Evolutionary conservation across 2,329 filamentous ascomycete genomes (phyloP).

Genomic region (Podosphaera aphanis): DNA sequence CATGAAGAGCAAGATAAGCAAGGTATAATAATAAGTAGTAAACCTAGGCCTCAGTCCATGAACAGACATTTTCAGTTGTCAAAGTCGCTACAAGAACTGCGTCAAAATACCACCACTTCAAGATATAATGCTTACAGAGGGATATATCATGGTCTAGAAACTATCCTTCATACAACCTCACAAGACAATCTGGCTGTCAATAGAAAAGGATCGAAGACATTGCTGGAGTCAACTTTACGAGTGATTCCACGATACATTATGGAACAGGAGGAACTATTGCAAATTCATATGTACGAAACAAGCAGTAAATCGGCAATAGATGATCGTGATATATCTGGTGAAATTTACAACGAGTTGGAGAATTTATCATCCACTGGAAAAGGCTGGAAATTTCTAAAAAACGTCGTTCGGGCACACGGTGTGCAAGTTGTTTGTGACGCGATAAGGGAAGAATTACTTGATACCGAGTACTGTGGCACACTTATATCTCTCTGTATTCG

Average conservation of each 20-base stretch:
- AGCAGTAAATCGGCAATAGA: slow-evolving; percentile 16
- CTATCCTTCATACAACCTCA: slow-evolving; percentile 21
- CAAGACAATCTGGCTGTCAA: slow-evolving; percentile 3
- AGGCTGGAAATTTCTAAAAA: slow-evolving; percentile 24
- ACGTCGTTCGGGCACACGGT: slow-evolving; percentile 24
- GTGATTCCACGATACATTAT: slow-evolving; percentile 25
- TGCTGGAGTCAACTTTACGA: slow-evolving; percentile 26
- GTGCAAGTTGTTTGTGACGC: slow-evolving; percentile 21
- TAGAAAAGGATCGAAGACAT: slow-evolving; percentile 17
- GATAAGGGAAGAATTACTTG: slow-evolving; percentile 21
- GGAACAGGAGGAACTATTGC: slow-evolving; percentile 22
- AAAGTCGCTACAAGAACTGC: slow-evolving; percentile 15
- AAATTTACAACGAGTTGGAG: slow-evolving; percentile 27
- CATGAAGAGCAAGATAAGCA: background rate
- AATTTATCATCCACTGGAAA: slow-evolving; percentile 18
- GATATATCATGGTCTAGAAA: slow-evolving; percentile 22
- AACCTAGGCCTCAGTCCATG: background rate
- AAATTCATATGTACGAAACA: slow-evolving; percentile 18
- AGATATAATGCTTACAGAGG: slow-evolving; percentile 21
- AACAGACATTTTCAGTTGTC: background rate
- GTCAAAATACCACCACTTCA: slow-evolving; percentile 12
- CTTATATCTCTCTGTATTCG: slow-evolving; percentile 22
- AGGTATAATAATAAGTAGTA: background rate
- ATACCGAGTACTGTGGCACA: slow-evolving; percentile 19
- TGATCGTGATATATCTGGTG: slow-evolving; percentile 19